These are phyloP conservation scores for Arxiozyma heterogenica DNA, from an alignment of 1,139 yeast species.

Conservation along the genomic window DNA sequence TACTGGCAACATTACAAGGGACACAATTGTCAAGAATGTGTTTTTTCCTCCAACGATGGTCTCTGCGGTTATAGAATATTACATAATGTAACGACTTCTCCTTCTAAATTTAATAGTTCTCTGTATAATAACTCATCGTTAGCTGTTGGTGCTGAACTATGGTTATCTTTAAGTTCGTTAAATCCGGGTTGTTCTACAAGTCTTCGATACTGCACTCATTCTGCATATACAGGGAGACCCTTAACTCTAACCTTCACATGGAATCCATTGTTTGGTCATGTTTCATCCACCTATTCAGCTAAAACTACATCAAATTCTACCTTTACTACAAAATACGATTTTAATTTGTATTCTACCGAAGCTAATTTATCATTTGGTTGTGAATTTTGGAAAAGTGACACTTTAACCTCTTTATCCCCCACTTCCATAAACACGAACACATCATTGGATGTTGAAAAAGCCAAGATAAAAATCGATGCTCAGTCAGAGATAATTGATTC, in stretches of 20 bases:
- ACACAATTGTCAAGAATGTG: slow-evolving; percentile 60
- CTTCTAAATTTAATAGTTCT: slow-evolving; percentile 32
- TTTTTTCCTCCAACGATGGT: slow-evolving; percentile 83
- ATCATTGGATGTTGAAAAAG: too few relatives aligned
- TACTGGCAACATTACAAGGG: slow-evolving; percentile 64
- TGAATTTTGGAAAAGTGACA: slow-evolving; percentile 53
- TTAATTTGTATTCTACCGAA: slow-evolving; percentile 82
- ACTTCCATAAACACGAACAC: background rate
- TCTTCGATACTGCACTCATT: slow-evolving; percentile 73
- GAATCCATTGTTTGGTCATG: slow-evolving; percentile 85
- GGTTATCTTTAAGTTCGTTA: slow-evolving; percentile 79
- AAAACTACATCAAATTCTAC: slow-evolving; percentile 70
- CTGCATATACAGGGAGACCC: slow-evolving; percentile 83
- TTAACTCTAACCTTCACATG: slow-evolving; percentile 77
- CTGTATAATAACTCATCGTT: slow-evolving; percentile 38
- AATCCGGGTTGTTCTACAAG: slow-evolving; percentile 84
- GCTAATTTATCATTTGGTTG: slow-evolving; percentile 82
- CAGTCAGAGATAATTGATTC: slow-evolving; percentile 7
- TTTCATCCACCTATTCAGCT: slow-evolving; percentile 82
- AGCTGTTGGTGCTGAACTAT: slow-evolving; percentile 76
- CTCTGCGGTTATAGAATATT: slow-evolving; percentile 75
- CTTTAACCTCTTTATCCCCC: background rate
- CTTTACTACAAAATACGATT: slow-evolving; percentile 78
- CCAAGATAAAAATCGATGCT: background rate
- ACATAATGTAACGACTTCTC: slow-evolving; percentile 52